Percentiles rank a stretch among this genome's conserved stretches.
phyloP scores from a whole-genome alignment of 2,329 filamentous ascomycete genomes.

The Fusarium concolor region DNA sequence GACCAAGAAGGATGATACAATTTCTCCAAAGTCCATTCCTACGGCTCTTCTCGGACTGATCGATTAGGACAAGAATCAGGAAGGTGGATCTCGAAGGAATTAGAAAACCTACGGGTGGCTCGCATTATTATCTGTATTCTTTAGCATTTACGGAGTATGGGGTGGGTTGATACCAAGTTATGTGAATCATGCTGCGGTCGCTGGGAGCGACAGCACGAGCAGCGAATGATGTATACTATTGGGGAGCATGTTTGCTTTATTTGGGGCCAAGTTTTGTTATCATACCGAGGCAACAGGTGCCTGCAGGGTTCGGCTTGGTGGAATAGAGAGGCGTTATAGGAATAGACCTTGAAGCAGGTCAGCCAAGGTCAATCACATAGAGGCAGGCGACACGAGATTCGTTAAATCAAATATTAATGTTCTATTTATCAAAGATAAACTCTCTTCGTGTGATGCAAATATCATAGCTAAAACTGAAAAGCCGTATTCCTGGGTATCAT shows the following conservation, averaged over 20 bases:
- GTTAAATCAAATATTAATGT: constrained; percentile 20
- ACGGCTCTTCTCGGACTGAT: constrained; percentile 55
- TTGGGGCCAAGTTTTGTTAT: constrained; percentile 11
- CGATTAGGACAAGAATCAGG: constrained; percentile 36
- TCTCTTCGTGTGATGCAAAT: background rate
- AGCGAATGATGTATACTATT: constrained; percentile 22
- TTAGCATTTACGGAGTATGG: constrained; percentile 34
- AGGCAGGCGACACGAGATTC: constrained; percentile 12
- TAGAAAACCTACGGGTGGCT: constrained; percentile 8
- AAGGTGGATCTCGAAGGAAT: background rate
- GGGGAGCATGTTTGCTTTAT: constrained; percentile 1
- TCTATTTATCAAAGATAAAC: constrained; percentile 6
- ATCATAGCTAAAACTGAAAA: constrained; percentile 17
- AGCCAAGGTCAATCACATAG: constrained; percentile 22
- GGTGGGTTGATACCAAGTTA: constrained; percentile 27
- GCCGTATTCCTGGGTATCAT: constrained; percentile 47
- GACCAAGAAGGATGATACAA: constrained; percentile 49
- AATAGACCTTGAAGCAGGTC: constrained; percentile 5
- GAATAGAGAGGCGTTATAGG: constrained; percentile 38
- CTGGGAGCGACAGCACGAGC: constrained; percentile 10
- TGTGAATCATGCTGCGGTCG: constrained; percentile 14
- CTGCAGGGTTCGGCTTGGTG: constrained; percentile 16
- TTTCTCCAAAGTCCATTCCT: constrained; percentile 58
- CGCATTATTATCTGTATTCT: constrained; percentile 24
- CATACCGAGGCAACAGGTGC: constrained; percentile 20